These are phyloP conservation scores for Schizophyllum amplum DNA, from an alignment of 1,284 basidiomycete species.

Conservation along the genomic window DNA sequence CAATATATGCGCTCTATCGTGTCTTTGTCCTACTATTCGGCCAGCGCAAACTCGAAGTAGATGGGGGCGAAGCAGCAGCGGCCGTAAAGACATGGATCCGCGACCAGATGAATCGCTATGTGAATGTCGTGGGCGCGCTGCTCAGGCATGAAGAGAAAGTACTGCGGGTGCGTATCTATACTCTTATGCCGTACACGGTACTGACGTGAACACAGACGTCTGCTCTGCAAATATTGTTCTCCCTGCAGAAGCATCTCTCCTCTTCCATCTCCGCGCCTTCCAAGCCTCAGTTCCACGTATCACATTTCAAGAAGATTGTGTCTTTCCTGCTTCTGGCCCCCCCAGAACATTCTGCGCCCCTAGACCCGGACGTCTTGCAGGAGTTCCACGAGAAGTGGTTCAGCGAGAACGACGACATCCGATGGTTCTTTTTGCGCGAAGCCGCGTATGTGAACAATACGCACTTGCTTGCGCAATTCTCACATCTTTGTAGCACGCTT, in stretches of 20 bases:
- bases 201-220: conserved; percentile 47
- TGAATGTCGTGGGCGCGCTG: conserved; percentile 58
- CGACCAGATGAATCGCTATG: conserved; percentile 61
- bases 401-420: conserved; percentile 80
- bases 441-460: conserved; percentile 44
- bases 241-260: conserved; percentile 73
- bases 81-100: conserved; percentile 71
- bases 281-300: conserved; percentile 58
- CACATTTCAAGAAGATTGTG: conserved; percentile 63
- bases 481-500: conserved; percentile 24
- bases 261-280: conserved; percentile 39
- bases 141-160: conserved; percentile 66
- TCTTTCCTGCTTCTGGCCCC: conserved; percentile 55
- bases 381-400: conserved; percentile 67
- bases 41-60: conserved; percentile 44
- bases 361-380: conserved; percentile 47
- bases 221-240: conserved; percentile 72
- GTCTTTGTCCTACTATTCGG: conserved; percentile 65
- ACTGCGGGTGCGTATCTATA: conserved; percentile 23
- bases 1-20: conserved; percentile 77
- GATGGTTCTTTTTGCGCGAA: conserved; percentile 91
- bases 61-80: conserved; percentile 46
- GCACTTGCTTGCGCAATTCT: conserved; percentile 14
- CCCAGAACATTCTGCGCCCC: conserved; percentile 29
- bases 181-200: too few species aligned